Percentiles rank a stretch among this genome's conserved stretches.
These are phyloP conservation scores for Pleurotus giganteus DNA, from an alignment of 768 basidiomycete genomes.

Conservation along the genomic window DNA sequence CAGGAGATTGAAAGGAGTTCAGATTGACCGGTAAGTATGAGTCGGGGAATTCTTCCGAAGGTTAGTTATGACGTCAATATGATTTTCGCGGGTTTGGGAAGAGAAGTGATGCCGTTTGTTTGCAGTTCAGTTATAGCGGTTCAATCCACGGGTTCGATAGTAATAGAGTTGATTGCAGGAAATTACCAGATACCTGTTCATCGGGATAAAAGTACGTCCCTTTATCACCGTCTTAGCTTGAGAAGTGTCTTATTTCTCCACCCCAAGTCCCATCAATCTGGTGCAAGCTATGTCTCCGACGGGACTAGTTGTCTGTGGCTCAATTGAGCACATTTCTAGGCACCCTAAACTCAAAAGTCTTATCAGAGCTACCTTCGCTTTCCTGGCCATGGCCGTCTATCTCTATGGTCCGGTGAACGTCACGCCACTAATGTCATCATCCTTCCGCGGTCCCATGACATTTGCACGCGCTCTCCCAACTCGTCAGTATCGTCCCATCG, in stretches of 20 bases:
- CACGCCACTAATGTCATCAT: not conserved
- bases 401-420: slow-evolving; percentile 6
- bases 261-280: not conserved
- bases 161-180: not conserved
- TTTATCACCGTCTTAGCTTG: slow-evolving; percentile 5
- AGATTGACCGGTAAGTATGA: too few species aligned
- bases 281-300: not conserved
- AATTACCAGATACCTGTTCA: not conserved
- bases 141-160: too few species aligned
- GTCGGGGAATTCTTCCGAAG: too few species aligned
- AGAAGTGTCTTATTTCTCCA: not conserved
- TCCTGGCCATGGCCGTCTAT: not conserved
- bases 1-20: too few species aligned
- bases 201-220: not conserved
- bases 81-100: too few species aligned
- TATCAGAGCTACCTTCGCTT: not conserved
- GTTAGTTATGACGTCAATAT: too few species aligned
- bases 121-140: not conserved
- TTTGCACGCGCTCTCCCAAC: slow-evolving; percentile 3
- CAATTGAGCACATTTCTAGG: not conserved
- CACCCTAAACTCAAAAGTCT: not conserved
- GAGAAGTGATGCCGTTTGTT: not conserved
- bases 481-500: slow-evolving; percentile 7
- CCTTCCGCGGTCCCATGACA: not conserved
- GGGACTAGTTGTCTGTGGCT: not conserved